Percentiles rank a stretch among this genome's conserved stretches.
Conservation (phyloP, 1,139 yeast species). For the Kurtzmaniella quercitrusa region DNA sequence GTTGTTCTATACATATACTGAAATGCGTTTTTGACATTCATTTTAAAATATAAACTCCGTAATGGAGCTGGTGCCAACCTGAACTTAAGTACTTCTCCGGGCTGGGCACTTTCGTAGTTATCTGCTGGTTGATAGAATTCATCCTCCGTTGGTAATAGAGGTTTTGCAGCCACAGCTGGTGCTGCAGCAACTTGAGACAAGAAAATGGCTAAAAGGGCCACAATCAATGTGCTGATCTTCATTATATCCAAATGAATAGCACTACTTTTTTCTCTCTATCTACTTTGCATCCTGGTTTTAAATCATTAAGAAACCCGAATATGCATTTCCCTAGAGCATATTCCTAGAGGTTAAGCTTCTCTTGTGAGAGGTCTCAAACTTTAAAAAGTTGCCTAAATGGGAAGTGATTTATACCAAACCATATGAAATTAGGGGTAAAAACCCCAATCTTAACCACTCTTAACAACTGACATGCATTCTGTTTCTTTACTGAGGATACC, state of each 20-base stretch:
- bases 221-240: neutral
- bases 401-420: neutral
- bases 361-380: neutral
- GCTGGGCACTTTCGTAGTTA: conserved; percentile 17
- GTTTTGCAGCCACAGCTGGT: neutral
- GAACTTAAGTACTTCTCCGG: conserved; percentile 21
- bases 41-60: conserved; percentile 12
- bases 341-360: neutral
- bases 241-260: neutral
- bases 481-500: too few relatives aligned
- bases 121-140: conserved; percentile 24
- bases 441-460: too few relatives aligned
- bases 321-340: too few relatives aligned
- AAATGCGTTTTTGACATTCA: conserved; percentile 7
- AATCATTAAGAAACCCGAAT: too few relatives aligned
- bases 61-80: conserved; percentile 20
- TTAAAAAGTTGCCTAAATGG: neutral
- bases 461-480: too few relatives aligned
- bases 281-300: neutral
- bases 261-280: too few relatives aligned
- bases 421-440: too few relatives aligned
- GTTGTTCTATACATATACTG: conserved; percentile 7
- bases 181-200: neutral
- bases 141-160: conserved; percentile 17
- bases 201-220: neutral